Base-by-base conservation (phyloP, 441 rosid genomes). In the Euphorbia celastroides region DNA sequence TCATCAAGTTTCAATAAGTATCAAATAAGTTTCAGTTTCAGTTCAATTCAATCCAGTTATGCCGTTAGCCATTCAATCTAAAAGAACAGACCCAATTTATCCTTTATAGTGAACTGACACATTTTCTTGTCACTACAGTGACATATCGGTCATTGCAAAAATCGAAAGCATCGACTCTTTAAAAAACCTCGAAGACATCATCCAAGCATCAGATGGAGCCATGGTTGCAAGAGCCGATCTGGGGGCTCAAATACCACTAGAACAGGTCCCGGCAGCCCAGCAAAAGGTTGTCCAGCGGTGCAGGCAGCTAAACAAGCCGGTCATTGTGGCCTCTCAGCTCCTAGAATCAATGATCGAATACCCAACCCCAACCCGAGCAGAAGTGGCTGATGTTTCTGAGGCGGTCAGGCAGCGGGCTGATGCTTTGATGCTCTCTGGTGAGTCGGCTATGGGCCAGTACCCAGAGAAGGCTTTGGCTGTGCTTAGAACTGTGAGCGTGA, bases 161-260 rank as follows among this genome's bases (percentile, higher is more conserved):
- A 77, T 88, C 41, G 94, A 88, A 77, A 86, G 83, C 80, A 69
- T 84, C 65, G 91, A 84, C 71, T 84, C 94, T 38, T 82, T 86
- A 36, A 82, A 74, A 62, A 86, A 84, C 16, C 63, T 88, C 70
- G 82, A 81, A 78, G 86, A 86, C 67, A 88, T 88, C 60, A 74
- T 86, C 3, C 74, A 82, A 69, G 88, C 89, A 64, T 88, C 88
- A 8, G 94, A 88, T 75, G 94, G 94, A 57, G 78, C 84, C 58
- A 84, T 86, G 91, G 87, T 86, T 46, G 94, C 94, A 74, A 80
- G 94, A 41, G 94, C 89, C 50, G 94, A 88, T 70, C 94, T 86
- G 25, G 94, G 92, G 26, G 94, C 84, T 12, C 89, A 88, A 62
- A 79, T 86, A 66, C 91, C 89, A 34, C 84, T 84, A 14, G 94